A percentile compares a stretch with the other conserved stretches of the same genome.
phyloP scores from a whole-genome alignment of 2,329 filamentous ascomycete species.

The Diaporthe batatas region DNA sequence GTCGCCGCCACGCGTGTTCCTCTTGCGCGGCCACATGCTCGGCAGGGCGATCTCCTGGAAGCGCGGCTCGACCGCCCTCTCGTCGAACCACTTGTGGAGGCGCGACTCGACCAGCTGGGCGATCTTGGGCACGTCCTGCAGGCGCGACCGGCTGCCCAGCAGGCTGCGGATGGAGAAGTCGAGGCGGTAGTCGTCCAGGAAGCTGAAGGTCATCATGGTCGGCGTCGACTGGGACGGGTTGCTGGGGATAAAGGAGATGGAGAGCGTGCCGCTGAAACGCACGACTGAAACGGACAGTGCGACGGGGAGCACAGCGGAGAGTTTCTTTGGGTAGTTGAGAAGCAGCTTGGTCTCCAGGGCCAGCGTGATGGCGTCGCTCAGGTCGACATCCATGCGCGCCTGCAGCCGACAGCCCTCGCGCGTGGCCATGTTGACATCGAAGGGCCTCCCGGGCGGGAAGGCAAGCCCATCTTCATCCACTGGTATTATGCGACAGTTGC shows the following conservation, averaged over 20 bases:
- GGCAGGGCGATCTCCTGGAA: slow-evolving; percentile 90
- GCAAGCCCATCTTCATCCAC: slow-evolving; percentile 83
- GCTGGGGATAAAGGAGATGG: slow-evolving; percentile 90
- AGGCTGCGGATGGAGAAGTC: slow-evolving; percentile 86
- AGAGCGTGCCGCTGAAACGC: slow-evolving; percentile 93
- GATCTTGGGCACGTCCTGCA: slow-evolving; percentile 91
- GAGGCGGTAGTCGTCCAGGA: slow-evolving; percentile 87
- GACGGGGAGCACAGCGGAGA: slow-evolving; percentile 90
- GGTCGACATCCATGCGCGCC: slow-evolving; percentile 95
- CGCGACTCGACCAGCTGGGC: slow-evolving; percentile 85
- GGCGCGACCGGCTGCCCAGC: slow-evolving; percentile 80
- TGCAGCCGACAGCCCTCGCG: slow-evolving; percentile 83
- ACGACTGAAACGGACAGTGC: slow-evolving; percentile 92
- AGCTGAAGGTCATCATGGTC: slow-evolving; percentile 95
- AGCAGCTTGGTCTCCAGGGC: slow-evolving; percentile 94
- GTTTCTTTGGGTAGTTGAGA: slow-evolving; percentile 92
- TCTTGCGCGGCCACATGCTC: slow-evolving; percentile 86
- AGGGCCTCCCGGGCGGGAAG: slow-evolving; percentile 64
- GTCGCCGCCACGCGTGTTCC: slow-evolving; percentile 82
- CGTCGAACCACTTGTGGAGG: slow-evolving; percentile 89
- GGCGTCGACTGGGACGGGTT: slow-evolving; percentile 77
- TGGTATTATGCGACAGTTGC: slow-evolving; percentile 95
- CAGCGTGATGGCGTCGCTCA: slow-evolving; percentile 95
- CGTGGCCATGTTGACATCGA: slow-evolving; percentile 65
- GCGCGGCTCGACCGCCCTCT: slow-evolving; percentile 85